Conservation (phyloP, 2,329 filamentous ascomycete genomes). For the Pleomassaria siparia region DNA sequence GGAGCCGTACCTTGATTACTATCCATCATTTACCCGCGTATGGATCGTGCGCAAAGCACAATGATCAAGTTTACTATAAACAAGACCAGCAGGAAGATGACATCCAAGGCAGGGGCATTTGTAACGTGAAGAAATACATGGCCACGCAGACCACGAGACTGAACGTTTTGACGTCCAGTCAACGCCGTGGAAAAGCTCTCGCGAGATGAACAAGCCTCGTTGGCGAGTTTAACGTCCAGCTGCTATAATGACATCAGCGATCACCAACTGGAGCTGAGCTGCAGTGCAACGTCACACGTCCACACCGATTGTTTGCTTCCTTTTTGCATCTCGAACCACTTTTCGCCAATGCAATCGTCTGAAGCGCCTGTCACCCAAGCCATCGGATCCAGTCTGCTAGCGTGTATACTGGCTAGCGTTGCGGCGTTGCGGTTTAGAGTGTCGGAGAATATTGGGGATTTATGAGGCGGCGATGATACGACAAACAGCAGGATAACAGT, state of each 20-base stretch:
- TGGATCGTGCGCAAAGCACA: neutral
- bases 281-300: constrained; percentile 13
- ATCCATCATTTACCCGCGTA: no score
- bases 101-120: no score
- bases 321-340: constrained; percentile 8
- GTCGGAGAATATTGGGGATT: neutral
- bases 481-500: neutral
- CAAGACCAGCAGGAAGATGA: neutral
- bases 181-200: neutral
- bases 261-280: neutral
- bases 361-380: constrained; percentile 19
- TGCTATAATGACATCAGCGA: neutral
- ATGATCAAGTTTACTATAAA: neutral
- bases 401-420: constrained; percentile 2
- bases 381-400: constrained; percentile 14
- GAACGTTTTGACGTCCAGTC: neutral
- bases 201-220: neutral
- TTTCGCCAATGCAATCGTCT: neutral
- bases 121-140: neutral
- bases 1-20: no score
- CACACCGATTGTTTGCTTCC: constrained; percentile 9
- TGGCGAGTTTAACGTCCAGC: neutral
- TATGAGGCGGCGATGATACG: constrained; percentile 1
- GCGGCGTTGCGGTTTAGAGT: neutral
- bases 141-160: neutral